Evolutionary conservation across 106 monocot genomes (phyloP), one percentile per base, ranked within the genome.

Genomic region (Narthecium ossifragum): DNA sequence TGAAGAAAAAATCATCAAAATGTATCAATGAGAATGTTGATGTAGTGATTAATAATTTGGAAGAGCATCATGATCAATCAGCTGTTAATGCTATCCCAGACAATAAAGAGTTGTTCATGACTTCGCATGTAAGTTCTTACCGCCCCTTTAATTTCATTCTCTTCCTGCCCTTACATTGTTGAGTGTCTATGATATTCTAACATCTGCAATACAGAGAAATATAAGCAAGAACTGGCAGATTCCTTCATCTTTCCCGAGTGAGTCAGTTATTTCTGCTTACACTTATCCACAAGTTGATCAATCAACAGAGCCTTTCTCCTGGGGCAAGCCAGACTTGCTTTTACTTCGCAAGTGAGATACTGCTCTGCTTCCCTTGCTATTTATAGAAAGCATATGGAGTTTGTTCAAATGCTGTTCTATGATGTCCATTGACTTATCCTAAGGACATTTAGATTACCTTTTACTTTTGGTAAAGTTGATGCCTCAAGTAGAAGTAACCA

Each of bases 141-240:
- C 46, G 18, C 63, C 47, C 27, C 17, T 53, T 17, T 26, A 13
- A 1, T 23, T 46, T n/a, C 30, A 31, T 34, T 57, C 13, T 53
- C 45, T 39, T 34, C 22, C 4, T 20, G 46, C 8, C 32, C 37
- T 43, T 55, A 0, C 0, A 8, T 69, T 37, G n/a, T n/a, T n/a
- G n/a, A n/a, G n/a, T n/a, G n/a, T n/a, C n/a, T n/a, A n/a, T n/a
- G n/a, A n/a, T n/a, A n/a, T n/a, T n/a, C n/a, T n/a, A n/a, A n/a
- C 21, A 22, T 57, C 55, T 50, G 41, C 41, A 40, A 40, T 57
- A 17, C 75, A 96, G 94, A 96, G 94, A 78, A 96, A 90, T 61
- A 72, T 90, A 60, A 96, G 94, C 80, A 96, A 96, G 47, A 96
- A 96, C 32, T 96, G 94, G 94, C 90, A 90, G 62, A 60, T 96